Base-by-base conservation (phyloP, 140 eudicot genomes). In the Senecio squalidus region DNA sequence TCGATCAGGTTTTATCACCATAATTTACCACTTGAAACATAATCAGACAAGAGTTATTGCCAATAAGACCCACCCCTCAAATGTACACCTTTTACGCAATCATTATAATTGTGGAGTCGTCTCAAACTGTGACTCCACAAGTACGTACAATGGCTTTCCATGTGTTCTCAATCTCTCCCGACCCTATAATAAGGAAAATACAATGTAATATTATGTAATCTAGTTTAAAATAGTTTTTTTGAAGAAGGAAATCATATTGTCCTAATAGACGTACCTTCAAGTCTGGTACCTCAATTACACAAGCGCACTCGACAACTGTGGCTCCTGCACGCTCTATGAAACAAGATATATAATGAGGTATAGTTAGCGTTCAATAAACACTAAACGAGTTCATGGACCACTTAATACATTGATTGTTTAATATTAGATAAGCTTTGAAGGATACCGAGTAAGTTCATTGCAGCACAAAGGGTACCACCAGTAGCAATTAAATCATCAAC, bases 381-480 rank as follows among this genome's bases (percentile, higher is more conserved):
- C 38, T 29, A 4, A 17, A 49, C 0, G 0, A 4, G 22, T 52
- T 21, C 14, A 26, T 24, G 21, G 30, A 28, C 17, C 7, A 4
- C 21, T 26, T 49, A 16, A 26, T 23, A 26, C 33, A 23, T 41
- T 17, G n/a, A 39, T 40, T 40, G 66, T 60, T 40, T 17, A 40
- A 41, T 27, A 60, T 26, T n/a, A 41, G 43, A 54, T 5, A 40
- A 3, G 6, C 34, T 34, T 29, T 11, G 11, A 45, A 15, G 21
- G 52, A 30, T 90, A 91, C 98, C 98, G 11, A 91, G 74, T 64
- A 91, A 61, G 44, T 70, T 72, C 72, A 87, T 91, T 31, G 95
- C 98, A 15, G 98, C 98, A 81, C 79, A 79, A 31, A 91, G 78
- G 61, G 98, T 91, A 33, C 98, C 98, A 31, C 98, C 98, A 44